Evolutionary conservation across 257 asterid species (phyloP).

Genomic region (Hygrophila difformis): DNA sequence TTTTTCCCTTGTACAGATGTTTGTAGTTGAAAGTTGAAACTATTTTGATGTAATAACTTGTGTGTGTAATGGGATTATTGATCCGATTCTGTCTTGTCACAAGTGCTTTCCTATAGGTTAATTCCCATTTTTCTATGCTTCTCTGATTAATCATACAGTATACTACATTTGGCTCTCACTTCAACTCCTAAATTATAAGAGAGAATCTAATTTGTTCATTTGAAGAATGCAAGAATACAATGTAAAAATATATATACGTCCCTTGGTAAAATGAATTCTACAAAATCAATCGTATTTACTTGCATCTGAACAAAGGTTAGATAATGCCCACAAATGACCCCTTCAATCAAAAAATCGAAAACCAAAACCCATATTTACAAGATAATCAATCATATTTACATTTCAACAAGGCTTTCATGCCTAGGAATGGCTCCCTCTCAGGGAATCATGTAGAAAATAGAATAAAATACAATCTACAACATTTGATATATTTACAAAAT

Average conservation of each 20-base stretch:
- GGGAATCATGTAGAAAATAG: conserved; percentile 14
- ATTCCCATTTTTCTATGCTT: no score
- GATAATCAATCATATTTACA: conserved; percentile 12
- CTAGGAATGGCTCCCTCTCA: conserved; percentile 9
- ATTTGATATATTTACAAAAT: conserved; percentile 26
- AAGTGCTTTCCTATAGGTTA: no score
- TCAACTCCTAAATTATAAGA: no score
- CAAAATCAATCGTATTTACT: not conserved
- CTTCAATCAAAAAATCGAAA: no score
- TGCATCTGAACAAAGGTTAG: not conserved
- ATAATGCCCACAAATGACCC: not conserved
- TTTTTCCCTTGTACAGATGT: conserved; percentile 22
- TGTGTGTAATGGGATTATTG: conserved; percentile 7
- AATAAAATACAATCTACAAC: conserved; percentile 14
- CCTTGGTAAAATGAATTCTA: no score
- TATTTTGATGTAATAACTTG: conserved; percentile 18
- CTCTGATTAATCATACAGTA: no score
- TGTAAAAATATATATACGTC: no score
- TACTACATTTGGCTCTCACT: no score
- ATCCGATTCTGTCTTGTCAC: not conserved
- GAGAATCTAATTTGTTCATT: no score
- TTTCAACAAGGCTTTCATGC: conserved; percentile 1
- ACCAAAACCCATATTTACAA: conserved; percentile 10
- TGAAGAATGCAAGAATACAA: not conserved
- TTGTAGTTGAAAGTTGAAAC: conserved; percentile 10